Base-by-base conservation (phyloP, 1,284 basidiomycete species). In the Puccinia coronata region DNA sequence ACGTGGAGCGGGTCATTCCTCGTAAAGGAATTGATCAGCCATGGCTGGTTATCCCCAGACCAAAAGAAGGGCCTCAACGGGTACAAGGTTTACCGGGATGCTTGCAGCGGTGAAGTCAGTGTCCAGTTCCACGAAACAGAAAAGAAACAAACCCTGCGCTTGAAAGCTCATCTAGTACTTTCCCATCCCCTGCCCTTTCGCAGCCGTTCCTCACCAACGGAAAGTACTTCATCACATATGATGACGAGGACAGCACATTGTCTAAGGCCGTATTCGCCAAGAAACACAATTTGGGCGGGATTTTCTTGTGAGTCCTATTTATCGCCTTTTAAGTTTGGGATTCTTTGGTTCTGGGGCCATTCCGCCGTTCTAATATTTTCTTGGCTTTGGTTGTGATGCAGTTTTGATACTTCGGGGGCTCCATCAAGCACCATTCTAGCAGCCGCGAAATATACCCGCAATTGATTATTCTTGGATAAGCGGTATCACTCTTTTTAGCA, bases 191-290 rank as follows among this genome's bases (percentile, higher is more conserved):
- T 31, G 41, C 28, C 23, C 55, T 9, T 23, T 31, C 14, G 5
- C 25, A 81, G 80, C 72, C 80, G 12, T 81, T 74, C 63, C 43
- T 81, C 57, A 75, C 72, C 71, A 75, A 81, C 41, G 80, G 72
- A 3, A 74, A 75, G 49, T 73, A 63, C 43, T 55, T 81, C 59
- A 72, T 81, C 34, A 61, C 79, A 6, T 81, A 81, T 25, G 80
- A 81, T 67, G 80, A 81, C 36, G 31, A 28, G 23, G 28, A 14
- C n/a, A 81, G 80, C 36, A 67, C 70, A 28, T 36, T 51, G 14
- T 31, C 31, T 20, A 81, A 81, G 49, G 72, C 61, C 8, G 20
- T 47, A 41, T 81, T 55, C 25, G 63, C 59, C 69, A 80, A 80
- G 51, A 9, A 63, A 34, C 28, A 70, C 18, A 34, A n/a, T 5